Conservation (phyloP, 2,329 filamentous ascomycete species). For the Elsinoe ampelina region DNA sequence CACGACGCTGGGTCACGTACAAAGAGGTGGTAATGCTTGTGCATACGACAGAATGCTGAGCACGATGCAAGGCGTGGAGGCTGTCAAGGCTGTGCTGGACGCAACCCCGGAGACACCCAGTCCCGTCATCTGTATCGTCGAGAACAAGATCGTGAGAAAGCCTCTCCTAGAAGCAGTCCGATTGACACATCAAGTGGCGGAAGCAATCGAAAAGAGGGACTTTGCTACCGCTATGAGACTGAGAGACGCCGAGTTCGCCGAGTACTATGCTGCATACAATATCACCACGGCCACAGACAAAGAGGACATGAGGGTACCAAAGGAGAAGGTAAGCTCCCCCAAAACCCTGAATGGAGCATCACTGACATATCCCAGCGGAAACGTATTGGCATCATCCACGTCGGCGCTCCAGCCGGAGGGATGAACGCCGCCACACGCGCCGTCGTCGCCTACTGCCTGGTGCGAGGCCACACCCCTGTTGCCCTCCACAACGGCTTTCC, state of each 20-base stretch:
- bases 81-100: constrained; percentile 82
- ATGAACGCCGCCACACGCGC: constrained; percentile 97
- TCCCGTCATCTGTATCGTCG: constrained; percentile 89
- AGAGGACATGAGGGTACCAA: constrained; percentile 56
- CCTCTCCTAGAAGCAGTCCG: constrained; percentile 81
- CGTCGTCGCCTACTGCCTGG: constrained; percentile 84
- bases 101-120: constrained; percentile 82
- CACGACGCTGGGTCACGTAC: constrained; percentile 93
- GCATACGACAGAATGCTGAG: constrained; percentile 91
- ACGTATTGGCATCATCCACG: constrained; percentile 92
- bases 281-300: constrained; percentile 80
- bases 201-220: constrained; percentile 73
- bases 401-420: constrained; percentile 89
- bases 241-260: constrained; percentile 85
- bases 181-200: constrained; percentile 74
- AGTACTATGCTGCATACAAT: constrained; percentile 83
- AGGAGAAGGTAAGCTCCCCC: constrained; percentile 53
- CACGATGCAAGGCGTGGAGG: constrained; percentile 88
- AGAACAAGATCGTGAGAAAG: constrained; percentile 94
- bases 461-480: constrained; percentile 82
- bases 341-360: neutral
- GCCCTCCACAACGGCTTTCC: constrained; percentile 97
- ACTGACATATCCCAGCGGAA: constrained; percentile 51
- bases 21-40: constrained; percentile 83
- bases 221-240: constrained; percentile 81